phyloP scores from a whole-genome alignment of 495 filamentous ascomycete species.

The Chaetomium fimeti region DNA sequence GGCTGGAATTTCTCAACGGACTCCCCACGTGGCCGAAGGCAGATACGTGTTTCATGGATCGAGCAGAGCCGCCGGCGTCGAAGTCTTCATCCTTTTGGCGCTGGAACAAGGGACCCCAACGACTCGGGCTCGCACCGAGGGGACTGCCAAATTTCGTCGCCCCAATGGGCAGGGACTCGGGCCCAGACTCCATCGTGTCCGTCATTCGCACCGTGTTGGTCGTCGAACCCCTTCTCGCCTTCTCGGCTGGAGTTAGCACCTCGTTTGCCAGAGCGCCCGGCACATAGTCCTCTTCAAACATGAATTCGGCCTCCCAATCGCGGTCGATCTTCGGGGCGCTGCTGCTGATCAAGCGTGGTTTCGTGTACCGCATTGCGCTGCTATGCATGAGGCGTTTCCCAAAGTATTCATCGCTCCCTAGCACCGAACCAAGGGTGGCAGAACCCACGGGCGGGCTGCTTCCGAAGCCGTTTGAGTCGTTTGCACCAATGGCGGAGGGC shows the following conservation, averaged over 20 bases:
- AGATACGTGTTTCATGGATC: constrained; percentile 45
- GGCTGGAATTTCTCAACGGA: constrained; percentile 80
- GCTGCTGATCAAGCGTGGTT: constrained; percentile 73
- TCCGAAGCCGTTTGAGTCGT: constrained; percentile 49
- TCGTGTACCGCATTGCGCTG: constrained; percentile 62
- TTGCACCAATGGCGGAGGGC: constrained; percentile 53
- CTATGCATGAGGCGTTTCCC: constrained; percentile 80
- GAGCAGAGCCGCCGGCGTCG: constrained; percentile 23
- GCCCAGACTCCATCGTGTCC: constrained; percentile 49
- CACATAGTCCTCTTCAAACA: constrained; percentile 91
- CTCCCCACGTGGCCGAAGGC: constrained; percentile 88
- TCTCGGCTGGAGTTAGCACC: constrained; percentile 86
- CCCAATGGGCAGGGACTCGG: constrained; percentile 36
- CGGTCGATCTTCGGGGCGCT: constrained; percentile 69
- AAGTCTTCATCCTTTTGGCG: constrained; percentile 71
- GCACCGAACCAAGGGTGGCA: constrained; percentile 34
- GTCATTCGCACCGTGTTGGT: constrained; percentile 48
- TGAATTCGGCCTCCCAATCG: constrained; percentile 82
- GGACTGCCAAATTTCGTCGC: constrained; percentile 78
- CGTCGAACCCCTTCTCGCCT: constrained; percentile 72
- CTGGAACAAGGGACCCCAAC: constrained; percentile 82
- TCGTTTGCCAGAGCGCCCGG: constrained; percentile 79
- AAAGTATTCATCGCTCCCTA: constrained; percentile 60
- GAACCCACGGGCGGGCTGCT: constrained; percentile 63
- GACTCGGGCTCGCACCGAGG: constrained; percentile 73